Evolutionary conservation across 345 rosid genomes (phyloP).

Genomic region (Brassica rapa): DNA sequence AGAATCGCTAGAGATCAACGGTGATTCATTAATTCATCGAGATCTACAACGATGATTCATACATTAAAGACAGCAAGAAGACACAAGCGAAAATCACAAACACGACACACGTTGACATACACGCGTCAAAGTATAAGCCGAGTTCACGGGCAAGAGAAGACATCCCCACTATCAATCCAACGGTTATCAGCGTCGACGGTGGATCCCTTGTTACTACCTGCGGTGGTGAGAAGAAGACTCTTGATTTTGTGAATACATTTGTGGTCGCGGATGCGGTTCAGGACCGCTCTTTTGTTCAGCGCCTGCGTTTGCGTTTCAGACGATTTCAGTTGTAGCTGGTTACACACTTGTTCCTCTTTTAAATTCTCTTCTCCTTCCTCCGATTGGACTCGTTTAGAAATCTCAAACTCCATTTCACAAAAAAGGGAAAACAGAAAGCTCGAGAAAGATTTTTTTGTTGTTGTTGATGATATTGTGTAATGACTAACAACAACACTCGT

Average conservation of each 20-base stretch:
- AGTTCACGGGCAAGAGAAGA: conserved; percentile 43
- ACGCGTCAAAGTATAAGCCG: conserved; percentile 4
- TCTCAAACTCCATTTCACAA: conserved; percentile 28
- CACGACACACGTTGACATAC: conserved; percentile 19
- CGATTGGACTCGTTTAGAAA: neutral
- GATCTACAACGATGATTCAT: conserved; percentile 11
- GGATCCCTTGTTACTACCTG: conserved; percentile 17
- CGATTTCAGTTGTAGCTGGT: conserved; percentile 37
- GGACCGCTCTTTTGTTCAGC: conserved; percentile 40
- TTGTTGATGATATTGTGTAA: neutral
- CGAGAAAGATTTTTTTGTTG: neutral
- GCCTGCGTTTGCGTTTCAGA: conserved; percentile 36
- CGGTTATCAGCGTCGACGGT: conserved; percentile 33
- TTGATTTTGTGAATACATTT: conserved; percentile 43
- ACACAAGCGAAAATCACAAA: neutral
- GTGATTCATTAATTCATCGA: conserved; percentile 13
- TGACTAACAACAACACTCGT: neutral
- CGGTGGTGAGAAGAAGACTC: conserved; percentile 32
- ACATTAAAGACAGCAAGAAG: neutral
- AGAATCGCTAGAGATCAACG: conserved; percentile 2
- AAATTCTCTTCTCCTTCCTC: conserved; percentile 29
- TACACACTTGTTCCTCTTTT: conserved; percentile 34
- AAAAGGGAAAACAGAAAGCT: neutral
- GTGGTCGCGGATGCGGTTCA: conserved; percentile 40
- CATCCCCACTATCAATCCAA: conserved; percentile 38